Evolutionary conservation across 768 basidiomycete genomes (phyloP).

Genomic region (Lactarius sanguifluus): DNA sequence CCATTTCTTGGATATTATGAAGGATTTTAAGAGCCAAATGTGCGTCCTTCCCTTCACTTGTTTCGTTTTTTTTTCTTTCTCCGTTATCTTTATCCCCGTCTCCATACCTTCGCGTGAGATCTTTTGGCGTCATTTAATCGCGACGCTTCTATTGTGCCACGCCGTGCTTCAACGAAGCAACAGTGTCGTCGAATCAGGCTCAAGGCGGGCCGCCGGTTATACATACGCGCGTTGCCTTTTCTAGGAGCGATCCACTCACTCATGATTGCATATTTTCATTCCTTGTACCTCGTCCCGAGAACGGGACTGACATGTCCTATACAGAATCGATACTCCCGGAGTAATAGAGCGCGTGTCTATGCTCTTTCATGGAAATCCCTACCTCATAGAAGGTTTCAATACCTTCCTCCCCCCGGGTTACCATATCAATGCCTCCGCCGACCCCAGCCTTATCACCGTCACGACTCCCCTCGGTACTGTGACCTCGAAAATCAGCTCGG

Average conservation of each 20-base stretch:
- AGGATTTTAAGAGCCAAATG: slow-evolving; percentile 97
- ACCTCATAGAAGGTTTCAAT: slow-evolving; percentile 96
- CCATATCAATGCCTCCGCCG: slow-evolving; percentile 81
- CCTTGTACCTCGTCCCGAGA: slow-evolving; percentile 22
- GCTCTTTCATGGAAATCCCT: slow-evolving; percentile 87
- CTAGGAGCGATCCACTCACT: not conserved
- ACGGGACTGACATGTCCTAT: slow-evolving; percentile 23
- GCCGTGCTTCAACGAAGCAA: not conserved
- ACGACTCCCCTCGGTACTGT: slow-evolving; percentile 76
- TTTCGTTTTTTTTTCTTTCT: not conserved
- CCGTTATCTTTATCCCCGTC: not conserved
- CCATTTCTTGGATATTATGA: slow-evolving; percentile 95
- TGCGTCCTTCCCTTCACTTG: slow-evolving; percentile 43
- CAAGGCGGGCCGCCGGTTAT: slow-evolving; percentile 11
- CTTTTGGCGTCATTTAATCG: not conserved
- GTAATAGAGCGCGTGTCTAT: slow-evolving; percentile 94
- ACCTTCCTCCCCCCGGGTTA: slow-evolving; percentile 95
- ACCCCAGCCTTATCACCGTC: slow-evolving; percentile 76
- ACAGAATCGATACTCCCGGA: slow-evolving; percentile 94
- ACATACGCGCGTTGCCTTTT: slow-evolving; percentile 18
- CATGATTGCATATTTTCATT: slow-evolving; percentile 24
- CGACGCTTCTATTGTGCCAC: not conserved
- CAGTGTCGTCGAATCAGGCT: not conserved
- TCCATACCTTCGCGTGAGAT: not conserved
- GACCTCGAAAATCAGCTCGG: slow-evolving; percentile 57